Conservation (phyloP, 116 monocot genomes). For the Posidonia oceanica region DNA sequence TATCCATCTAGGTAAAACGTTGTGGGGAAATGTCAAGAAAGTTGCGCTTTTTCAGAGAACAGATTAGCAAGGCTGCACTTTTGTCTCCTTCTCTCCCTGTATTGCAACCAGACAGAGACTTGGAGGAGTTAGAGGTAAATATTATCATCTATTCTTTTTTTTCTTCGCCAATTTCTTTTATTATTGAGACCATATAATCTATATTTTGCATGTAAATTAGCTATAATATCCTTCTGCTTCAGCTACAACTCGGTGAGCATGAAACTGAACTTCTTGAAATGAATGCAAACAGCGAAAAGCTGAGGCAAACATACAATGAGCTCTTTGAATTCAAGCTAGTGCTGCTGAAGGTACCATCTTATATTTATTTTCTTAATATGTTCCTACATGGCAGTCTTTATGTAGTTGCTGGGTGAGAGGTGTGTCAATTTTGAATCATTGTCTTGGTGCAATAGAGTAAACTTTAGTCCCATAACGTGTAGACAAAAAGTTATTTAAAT, state of each 20-base stretch:
- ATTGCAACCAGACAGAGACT: slow-evolving; percentile 59
- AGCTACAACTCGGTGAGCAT: slow-evolving; percentile 75
- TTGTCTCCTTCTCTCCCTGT: slow-evolving; percentile 43
- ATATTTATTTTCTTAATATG: background rate
- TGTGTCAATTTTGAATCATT: too few species aligned
- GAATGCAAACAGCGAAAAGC: slow-evolving; percentile 89
- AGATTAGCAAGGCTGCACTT: slow-evolving; percentile 71
- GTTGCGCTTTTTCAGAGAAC: slow-evolving; percentile 76
- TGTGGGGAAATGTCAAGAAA: slow-evolving; percentile 97
- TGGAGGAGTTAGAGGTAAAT: slow-evolving; percentile 83
- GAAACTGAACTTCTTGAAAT: slow-evolving; percentile 97
- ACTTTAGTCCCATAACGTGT: too few species aligned
- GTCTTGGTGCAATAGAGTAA: too few species aligned
- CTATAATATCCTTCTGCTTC: slow-evolving; percentile 18
- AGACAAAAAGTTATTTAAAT: too few species aligned
- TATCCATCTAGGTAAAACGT: slow-evolving; percentile 55
- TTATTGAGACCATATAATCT: background rate
- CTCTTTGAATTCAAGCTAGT: slow-evolving; percentile 97
- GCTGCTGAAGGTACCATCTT: slow-evolving; percentile 62
- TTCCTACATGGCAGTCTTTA: background rate
- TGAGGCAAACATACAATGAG: slow-evolving; percentile 86
- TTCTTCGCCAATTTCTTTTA: background rate
- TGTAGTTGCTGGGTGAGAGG: background rate
- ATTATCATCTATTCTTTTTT: slow-evolving; percentile 3
- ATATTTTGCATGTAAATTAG: background rate